Evolutionary conservation across 75 land plant species (phyloP).

Genomic region (Chamaecyparis obtusa): DNA sequence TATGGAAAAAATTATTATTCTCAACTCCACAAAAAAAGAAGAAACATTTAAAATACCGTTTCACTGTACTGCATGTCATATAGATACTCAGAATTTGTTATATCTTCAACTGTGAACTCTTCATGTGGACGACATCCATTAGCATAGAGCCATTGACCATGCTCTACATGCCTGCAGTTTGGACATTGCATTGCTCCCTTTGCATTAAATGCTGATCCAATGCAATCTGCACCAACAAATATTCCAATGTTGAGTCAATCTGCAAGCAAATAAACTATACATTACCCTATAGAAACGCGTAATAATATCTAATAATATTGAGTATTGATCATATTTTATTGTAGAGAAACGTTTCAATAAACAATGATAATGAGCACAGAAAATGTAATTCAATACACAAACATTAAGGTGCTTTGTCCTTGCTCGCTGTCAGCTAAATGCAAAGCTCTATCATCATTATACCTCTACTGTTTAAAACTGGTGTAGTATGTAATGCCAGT

Average conservation of each 20-base stretch:
- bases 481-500: not conserved
- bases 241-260: not conserved
- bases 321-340: not conserved
- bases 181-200: constrained; percentile 91
- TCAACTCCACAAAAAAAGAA: not conserved
- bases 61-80: constrained; percentile 56
- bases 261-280: not conserved
- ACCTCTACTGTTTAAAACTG: not conserved
- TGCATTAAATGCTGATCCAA: constrained; percentile 86
- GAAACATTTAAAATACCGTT: constrained; percentile 33
- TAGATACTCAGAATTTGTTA: constrained; percentile 60
- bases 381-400: not conserved
- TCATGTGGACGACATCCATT: constrained; percentile 50
- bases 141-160: constrained; percentile 88
- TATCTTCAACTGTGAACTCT: constrained; percentile 58
- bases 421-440: not conserved
- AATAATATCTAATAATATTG: not conserved
- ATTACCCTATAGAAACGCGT: not conserved
- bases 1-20: not conserved
- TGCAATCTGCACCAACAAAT: constrained; percentile 63
- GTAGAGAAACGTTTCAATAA: not conserved
- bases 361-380: not conserved
- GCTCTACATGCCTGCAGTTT: constrained; percentile 77
- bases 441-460: not conserved
- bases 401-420: not conserved